Conservation (phyloP, 108 stramenopile species). For the Pseudonitzschia pungens region DNA sequence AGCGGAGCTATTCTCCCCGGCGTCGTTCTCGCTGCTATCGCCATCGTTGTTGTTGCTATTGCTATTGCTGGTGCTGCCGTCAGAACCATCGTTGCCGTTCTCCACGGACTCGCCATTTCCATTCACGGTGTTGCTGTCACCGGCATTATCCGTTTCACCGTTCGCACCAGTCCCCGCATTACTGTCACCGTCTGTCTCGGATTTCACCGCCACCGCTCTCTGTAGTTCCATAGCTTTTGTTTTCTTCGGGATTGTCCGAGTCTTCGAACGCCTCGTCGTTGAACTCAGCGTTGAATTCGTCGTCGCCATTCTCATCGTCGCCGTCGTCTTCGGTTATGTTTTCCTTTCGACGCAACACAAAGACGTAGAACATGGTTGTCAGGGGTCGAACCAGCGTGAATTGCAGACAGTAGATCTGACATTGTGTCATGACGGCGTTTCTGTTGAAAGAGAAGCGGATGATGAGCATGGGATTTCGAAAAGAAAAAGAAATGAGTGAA, state of each 20-base stretch:
- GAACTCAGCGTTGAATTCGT: background rate
- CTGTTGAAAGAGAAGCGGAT: background rate
- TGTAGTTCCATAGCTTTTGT: background rate
- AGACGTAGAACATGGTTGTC: constrained; percentile 57
- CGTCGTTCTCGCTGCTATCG: background rate
- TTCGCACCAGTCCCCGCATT: background rate
- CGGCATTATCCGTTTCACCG: background rate
- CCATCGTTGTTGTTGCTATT: too few relatives aligned
- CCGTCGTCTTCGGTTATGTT: background rate
- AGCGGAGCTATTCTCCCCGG: too few relatives aligned
- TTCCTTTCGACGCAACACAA: constrained; percentile 23
- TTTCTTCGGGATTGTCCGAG: constrained; percentile 3
- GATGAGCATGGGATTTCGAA: background rate
- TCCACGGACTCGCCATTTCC: background rate
- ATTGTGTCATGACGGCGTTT: constrained; percentile 79
- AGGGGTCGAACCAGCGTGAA: constrained; percentile 82
- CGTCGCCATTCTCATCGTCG: background rate
- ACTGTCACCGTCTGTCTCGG: constrained; percentile 7
- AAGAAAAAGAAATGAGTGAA: too few relatives aligned
- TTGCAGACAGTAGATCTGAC: constrained; percentile 82
- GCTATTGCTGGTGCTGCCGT: background rate
- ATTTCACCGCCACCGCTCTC: background rate
- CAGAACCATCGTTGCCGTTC: background rate
- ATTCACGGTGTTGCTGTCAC: background rate
- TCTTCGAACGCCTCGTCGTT: background rate